A percentile compares a stretch with the other conserved stretches of the same genome.
Evolutionary conservation across 192 early-diverging fungal species (phyloP).

Genomic region (Gryganskiella cystojenkinii): DNA sequence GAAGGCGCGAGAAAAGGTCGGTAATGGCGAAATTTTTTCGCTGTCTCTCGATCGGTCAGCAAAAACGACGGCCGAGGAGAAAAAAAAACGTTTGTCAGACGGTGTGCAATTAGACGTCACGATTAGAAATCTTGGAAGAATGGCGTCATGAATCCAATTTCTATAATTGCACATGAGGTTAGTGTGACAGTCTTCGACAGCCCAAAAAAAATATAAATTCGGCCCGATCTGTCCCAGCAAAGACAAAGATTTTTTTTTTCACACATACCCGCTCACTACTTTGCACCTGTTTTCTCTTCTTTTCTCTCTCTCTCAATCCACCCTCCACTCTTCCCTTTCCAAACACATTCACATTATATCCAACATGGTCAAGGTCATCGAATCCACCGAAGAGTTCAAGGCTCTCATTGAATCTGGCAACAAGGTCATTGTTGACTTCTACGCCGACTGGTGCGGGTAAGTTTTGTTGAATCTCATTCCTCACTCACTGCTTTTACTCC

Average conservation of each 20-base stretch:
- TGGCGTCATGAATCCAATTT: neutral
- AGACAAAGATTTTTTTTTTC: neutral
- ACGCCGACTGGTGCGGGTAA: conserved; percentile 83
- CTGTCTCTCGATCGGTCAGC: conserved; percentile 7
- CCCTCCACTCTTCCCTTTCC: no score
- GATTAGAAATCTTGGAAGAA: neutral
- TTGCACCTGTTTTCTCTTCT: no score
- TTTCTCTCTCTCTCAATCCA: conserved; percentile 6
- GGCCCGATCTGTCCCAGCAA: neutral
- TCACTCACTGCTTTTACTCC: neutral
- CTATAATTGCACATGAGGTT: no score
- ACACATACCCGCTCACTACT: no score
- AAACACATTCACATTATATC: conserved; percentile 9
- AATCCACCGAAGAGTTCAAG: conserved; percentile 50
- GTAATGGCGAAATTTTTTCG: no score
- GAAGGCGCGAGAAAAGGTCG: no score
- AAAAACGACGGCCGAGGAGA: neutral
- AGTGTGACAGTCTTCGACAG: neutral
- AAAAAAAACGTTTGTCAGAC: neutral
- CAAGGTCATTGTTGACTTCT: conserved; percentile 81
- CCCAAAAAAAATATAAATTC: neutral
- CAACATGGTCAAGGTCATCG: conserved; percentile 52
- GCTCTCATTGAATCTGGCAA: conserved; percentile 55
- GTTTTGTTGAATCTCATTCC: conserved; percentile 5
- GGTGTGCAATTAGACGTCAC: neutral